These are phyloP conservation scores for Pseudogymnoascus sp. DNA, from an alignment of 2,329 filamentous ascomycete genomes.

Conservation along the genomic window DNA sequence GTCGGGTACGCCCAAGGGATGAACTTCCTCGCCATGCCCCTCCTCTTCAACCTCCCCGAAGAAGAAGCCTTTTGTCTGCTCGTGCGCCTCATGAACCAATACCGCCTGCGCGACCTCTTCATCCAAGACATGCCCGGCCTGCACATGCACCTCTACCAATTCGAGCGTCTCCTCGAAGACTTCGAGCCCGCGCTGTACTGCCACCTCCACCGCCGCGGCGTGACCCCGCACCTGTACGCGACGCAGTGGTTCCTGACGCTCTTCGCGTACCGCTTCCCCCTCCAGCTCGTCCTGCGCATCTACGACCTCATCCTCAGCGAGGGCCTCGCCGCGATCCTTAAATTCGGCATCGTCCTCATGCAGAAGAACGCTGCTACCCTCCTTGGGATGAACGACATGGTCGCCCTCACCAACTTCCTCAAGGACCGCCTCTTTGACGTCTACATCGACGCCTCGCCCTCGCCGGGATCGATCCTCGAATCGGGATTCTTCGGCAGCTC, in stretches of 20 bases:
- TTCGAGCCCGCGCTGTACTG: slow-evolving; percentile 90
- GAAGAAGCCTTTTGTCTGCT: slow-evolving; percentile 93
- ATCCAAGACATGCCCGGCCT: slow-evolving; percentile 93
- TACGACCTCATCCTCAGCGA: slow-evolving; percentile 94
- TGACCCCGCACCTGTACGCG: slow-evolving; percentile 87
- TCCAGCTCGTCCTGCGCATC: slow-evolving; percentile 91
- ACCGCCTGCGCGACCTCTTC: slow-evolving; percentile 85
- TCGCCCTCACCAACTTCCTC: slow-evolving; percentile 75
- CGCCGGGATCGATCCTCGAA: slow-evolving; percentile 85
- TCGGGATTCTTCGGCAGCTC: slow-evolving; percentile 96
- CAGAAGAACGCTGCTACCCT: slow-evolving; percentile 79
- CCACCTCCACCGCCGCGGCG: slow-evolving; percentile 78
- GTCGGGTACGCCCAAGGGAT: slow-evolving; percentile 98
- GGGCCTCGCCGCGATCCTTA: slow-evolving; percentile 84
- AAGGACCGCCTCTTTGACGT: slow-evolving; percentile 94
- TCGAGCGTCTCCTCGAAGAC: slow-evolving; percentile 89
- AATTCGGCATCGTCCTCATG: slow-evolving; percentile 93
- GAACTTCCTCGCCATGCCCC: slow-evolving; percentile 96
- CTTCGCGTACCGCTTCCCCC: slow-evolving; percentile 95
- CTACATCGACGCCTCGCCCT: slow-evolving; percentile 91
- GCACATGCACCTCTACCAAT: slow-evolving; percentile 88
- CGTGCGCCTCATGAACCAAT: slow-evolving; percentile 93
- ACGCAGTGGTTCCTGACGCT: slow-evolving; percentile 98
- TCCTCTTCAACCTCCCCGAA: slow-evolving; percentile 97
- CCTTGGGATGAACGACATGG: slow-evolving; percentile 84